Conservation (phyloP, 495 filamentous ascomycete species). For the Penicillium lagena region DNA sequence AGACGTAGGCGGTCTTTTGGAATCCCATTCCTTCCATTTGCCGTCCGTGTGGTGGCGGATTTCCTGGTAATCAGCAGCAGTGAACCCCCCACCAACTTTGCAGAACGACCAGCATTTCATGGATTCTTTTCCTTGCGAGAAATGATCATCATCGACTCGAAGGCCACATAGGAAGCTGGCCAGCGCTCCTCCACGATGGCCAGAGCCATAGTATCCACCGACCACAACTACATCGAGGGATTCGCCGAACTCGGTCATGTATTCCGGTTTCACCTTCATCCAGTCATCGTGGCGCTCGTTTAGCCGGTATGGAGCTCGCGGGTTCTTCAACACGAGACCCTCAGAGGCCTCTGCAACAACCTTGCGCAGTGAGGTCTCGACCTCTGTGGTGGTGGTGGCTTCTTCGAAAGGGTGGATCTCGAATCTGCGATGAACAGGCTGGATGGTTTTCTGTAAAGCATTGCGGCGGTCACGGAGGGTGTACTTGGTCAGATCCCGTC, state of each 20-base stretch:
- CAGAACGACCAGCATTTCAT: conserved; percentile 88
- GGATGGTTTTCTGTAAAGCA: conserved; percentile 63
- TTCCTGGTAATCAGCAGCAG: conserved; percentile 73
- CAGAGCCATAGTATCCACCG: conserved; percentile 89
- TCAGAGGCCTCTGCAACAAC: conserved; percentile 87
- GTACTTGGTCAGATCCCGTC: conserved; percentile 68
- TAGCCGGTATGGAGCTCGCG: conserved; percentile 73
- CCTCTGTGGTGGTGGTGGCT: conserved; percentile 59
- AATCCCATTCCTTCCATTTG: conserved; percentile 86
- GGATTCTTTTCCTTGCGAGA: conserved; percentile 46
- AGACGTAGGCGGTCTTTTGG: conserved; percentile 68
- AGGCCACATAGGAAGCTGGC: conserved; percentile 87
- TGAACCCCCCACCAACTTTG: conserved; percentile 93
- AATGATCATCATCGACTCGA: conserved; percentile 58
- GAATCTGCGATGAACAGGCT: conserved; percentile 61
- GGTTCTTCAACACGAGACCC: conserved; percentile 92
- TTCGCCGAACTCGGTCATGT: conserved; percentile 96
- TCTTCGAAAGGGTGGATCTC: conserved; percentile 74
- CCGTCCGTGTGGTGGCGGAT: conserved; percentile 80
- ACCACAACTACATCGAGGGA: conserved; percentile 83
- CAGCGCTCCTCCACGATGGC: conserved; percentile 72
- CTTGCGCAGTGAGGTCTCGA: conserved; percentile 71
- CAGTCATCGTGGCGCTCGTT: conserved; percentile 94
- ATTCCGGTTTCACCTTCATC: conserved; percentile 99
- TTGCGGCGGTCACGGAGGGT: conserved; percentile 74